Evolutionary conservation across 2,329 filamentous ascomycete genomes (phyloP).

Genomic region (Penicillium fuscoglaucum): DNA sequence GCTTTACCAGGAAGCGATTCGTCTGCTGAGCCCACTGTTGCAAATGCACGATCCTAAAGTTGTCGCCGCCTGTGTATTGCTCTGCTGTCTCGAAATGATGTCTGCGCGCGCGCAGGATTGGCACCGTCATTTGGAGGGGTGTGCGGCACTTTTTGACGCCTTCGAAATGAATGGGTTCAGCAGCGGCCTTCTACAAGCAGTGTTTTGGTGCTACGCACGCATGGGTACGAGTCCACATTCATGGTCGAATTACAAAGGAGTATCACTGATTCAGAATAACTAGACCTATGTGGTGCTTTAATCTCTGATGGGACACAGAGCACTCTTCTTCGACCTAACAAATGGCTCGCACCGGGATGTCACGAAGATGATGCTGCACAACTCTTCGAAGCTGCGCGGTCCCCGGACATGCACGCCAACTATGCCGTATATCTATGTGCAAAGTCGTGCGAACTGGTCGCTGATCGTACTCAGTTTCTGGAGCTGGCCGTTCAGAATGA

Average conservation of each 20-base stretch:
- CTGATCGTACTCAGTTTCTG: no score
- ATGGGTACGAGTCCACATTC: constrained; percentile 47
- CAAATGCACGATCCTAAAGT: constrained; percentile 52
- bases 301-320: no score
- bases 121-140: constrained; percentile 58
- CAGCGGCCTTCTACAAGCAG: constrained; percentile 53
- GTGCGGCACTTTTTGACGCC: constrained; percentile 54
- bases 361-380: no score
- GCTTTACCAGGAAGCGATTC: constrained; percentile 56
- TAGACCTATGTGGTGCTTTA: no score
- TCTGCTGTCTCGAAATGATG: constrained; percentile 58
- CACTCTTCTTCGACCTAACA: no score
- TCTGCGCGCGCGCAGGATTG: constrained; percentile 53
- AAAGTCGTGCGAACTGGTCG: no score
- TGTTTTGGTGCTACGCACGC: constrained; percentile 61
- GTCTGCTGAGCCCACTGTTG: constrained; percentile 50
- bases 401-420: no score
- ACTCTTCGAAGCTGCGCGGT: no score
- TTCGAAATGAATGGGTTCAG: constrained; percentile 54
- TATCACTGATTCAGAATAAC: no score
- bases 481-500: no score
- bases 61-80: constrained; percentile 55
- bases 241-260: neutral
- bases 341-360: no score
- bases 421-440: no score